Evolutionary conservation across 305 asterid species (phyloP), one percentile per base, ranked within the genome.

Genomic region (Fraxinus sp.): DNA sequence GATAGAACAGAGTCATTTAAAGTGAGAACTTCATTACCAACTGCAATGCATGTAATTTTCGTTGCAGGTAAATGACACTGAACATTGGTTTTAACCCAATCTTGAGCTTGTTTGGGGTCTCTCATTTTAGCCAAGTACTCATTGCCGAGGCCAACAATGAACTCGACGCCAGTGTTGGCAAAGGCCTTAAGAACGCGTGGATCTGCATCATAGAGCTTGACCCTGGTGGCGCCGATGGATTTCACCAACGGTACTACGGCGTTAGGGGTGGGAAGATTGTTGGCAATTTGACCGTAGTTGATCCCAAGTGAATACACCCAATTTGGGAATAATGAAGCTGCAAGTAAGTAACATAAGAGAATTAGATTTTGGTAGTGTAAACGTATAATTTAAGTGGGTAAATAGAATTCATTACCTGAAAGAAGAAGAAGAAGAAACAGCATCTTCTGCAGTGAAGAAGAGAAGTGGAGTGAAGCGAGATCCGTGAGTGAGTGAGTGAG

Each of bases 121-220:
- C 88, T 88, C 89, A 92, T 87, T 0, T 82, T 83, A 80, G 89
- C 68, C 4, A 95, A 46, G 87, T 90, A 62, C 77, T 95, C 93
- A 78, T 95, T 95, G 3, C 91, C 92, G n/a, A 95, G 83, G 68
- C 96, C 90, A 78, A 95, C 92, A 20, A 95, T 90, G 91, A 95
- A 90, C 81, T 95, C 95, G 39, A 92, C 89, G 70, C 91, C 92
- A 44, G 97, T 86, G 91, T 92, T 90, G 82, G 98, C 93, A 81
- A 95, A 95, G 64, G 98, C 94, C 71, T 89, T 92, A 77, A 93
- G 96, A 20, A 95, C 98, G 0, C 52, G 76, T 0, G 97, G 88
- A 75, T 94, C 97, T 55, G 98, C 93, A 81, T 94, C 97, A 89
- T 94, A 94, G 83, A 94, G 97, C 90, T 94, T 94, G 24, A 94